Evolutionary conservation across 805 yeast species (phyloP).

Genomic region (Yamadazyma philogaea): DNA sequence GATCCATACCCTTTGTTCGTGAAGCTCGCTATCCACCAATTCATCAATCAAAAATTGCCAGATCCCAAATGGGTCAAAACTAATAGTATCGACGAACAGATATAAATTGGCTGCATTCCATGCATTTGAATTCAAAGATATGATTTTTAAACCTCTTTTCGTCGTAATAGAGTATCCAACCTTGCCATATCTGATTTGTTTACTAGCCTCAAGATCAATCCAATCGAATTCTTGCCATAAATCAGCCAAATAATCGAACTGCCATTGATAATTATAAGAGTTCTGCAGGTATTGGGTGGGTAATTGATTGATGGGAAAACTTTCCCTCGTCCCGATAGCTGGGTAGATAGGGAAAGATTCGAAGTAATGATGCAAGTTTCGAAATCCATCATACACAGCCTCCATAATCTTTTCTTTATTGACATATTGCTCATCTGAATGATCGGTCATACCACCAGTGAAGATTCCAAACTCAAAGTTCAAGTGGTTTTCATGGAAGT

Average conservation of each 20-base stretch:
- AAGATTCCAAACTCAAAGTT: constrained; percentile 60
- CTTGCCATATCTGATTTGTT: constrained; percentile 45
- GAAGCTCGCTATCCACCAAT: constrained; percentile 53
- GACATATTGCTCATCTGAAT: constrained; percentile 46
- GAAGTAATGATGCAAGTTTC: constrained; percentile 50
- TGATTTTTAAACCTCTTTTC: constrained; percentile 53
- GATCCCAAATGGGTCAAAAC: constrained; percentile 61
- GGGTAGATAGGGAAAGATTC: constrained; percentile 56
- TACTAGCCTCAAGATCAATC: constrained; percentile 26
- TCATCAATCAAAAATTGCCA: constrained; percentile 60
- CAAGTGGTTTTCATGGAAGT: constrained; percentile 22
- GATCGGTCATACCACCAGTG: constrained; percentile 74
- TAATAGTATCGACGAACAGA: constrained; percentile 48
- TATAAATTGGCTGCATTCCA: constrained; percentile 59
- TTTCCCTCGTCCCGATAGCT: constrained; percentile 66
- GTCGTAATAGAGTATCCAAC: constrained; percentile 60
- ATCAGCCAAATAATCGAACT: constrained; percentile 35
- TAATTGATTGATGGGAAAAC: constrained; percentile 66
- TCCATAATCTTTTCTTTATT: constrained; percentile 60
- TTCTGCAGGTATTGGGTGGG: constrained; percentile 42
- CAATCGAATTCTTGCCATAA: constrained; percentile 35
- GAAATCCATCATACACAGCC: constrained; percentile 67
- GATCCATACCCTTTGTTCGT: constrained; percentile 68
- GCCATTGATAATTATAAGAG: constrained; percentile 31
- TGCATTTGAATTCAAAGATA: constrained; percentile 63